phyloP scores from a whole-genome alignment of 345 rosid genomes.

The Brassica nigra region DNA sequence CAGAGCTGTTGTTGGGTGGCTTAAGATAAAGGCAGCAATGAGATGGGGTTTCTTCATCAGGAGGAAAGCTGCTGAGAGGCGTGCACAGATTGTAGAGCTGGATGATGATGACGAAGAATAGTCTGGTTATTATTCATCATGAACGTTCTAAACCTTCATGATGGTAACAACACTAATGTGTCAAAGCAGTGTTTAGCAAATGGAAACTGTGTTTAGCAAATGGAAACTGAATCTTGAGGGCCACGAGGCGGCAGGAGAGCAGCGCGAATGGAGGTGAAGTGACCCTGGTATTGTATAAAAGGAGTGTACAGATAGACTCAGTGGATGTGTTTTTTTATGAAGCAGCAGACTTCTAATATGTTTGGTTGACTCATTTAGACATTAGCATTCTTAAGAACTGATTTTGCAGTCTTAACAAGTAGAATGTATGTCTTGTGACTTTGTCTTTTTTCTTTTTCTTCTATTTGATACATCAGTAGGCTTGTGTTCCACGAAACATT shows the following conservation, averaged over 20 bases:
- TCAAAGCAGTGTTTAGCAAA: neutral
- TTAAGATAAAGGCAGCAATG: neutral
- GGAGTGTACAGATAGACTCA: conserved; percentile 1
- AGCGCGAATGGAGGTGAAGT: neutral
- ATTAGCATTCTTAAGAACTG: conserved; percentile 1
- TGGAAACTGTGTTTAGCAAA: neutral
- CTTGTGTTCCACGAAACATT: neutral
- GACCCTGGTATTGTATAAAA: neutral
- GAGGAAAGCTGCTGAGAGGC: conserved; percentile 1
- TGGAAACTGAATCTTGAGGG: neutral
- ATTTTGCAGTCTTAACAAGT: neutral
- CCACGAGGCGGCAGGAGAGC: neutral
- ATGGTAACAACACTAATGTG: neutral
- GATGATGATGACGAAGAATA: neutral
- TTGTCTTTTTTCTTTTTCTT: neutral
- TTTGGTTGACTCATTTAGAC: neutral
- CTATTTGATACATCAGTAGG: neutral
- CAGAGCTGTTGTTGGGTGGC: conserved; percentile 8
- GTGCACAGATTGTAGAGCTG: neutral
- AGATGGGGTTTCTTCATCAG: conserved; percentile 8
- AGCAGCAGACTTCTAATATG: conserved; percentile 1
- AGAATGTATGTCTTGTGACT: neutral
- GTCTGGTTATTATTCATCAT: neutral
- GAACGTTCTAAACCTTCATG: neutral
- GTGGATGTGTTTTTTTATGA: conserved; percentile 1